These are phyloP conservation scores for Thermoascus crustaceus DNA, from an alignment of 2,329 filamentous ascomycete genomes.

Conservation along the genomic window DNA sequence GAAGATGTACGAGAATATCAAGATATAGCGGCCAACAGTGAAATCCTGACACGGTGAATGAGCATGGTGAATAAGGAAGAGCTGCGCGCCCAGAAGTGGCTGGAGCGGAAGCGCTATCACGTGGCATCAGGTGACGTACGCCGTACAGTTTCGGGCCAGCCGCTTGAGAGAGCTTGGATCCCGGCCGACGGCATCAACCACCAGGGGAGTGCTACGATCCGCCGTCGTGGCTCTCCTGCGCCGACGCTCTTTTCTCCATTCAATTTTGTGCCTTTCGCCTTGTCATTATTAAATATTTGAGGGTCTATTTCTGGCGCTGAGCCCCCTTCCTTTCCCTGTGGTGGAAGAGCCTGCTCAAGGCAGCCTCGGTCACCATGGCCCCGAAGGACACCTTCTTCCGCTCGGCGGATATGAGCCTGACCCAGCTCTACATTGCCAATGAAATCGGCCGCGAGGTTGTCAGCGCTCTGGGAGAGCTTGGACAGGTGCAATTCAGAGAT, in stretches of 20 bases:
- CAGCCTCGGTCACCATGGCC: slow-evolving; percentile 43
- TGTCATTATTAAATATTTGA: neutral
- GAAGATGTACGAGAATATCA: too few relatives aligned
- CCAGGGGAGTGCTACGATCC: slow-evolving; percentile 1
- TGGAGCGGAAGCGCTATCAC: too few relatives aligned
- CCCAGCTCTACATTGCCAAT: slow-evolving; percentile 98
- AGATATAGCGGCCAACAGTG: too few relatives aligned
- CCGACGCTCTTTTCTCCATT: neutral
- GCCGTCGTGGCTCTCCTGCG: neutral
- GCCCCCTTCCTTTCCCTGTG: too few relatives aligned
- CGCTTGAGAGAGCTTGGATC: neutral
- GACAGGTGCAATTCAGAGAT: slow-evolving; percentile 94
- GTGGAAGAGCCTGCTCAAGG: slow-evolving; percentile 2
- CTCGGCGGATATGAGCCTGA: slow-evolving; percentile 99
- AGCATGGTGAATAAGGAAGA: too few relatives aligned
- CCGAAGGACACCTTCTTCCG: slow-evolving; percentile 92
- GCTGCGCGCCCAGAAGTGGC: too few relatives aligned
- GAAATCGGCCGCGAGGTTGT: slow-evolving; percentile 98
- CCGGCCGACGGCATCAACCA: neutral
- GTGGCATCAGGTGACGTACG: neutral
- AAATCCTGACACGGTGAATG: too few relatives aligned
- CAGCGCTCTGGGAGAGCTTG: slow-evolving; percentile 90
- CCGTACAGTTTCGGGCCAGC: neutral
- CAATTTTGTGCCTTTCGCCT: too few relatives aligned
- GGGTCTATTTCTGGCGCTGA: neutral